Base-by-base conservation (phyloP, 352 stramenopile genomes). In the Phytophthora sp. region DNA sequence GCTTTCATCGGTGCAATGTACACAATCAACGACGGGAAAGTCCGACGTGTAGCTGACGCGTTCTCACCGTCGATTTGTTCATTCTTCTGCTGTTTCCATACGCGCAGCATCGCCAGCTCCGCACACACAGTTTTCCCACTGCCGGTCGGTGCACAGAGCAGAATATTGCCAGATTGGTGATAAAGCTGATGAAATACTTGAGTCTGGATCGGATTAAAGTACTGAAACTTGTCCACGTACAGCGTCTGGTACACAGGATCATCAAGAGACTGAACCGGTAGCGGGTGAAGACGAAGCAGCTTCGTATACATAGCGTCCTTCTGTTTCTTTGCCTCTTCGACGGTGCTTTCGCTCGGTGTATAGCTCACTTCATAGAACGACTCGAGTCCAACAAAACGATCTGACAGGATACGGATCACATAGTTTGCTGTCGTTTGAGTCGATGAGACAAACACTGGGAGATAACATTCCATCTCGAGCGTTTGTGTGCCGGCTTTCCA, bases 1-100 rank as follows among this genome's bases (percentile, higher is more conserved):
- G 97, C 98, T 58, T 99, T 99, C 23, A 99, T 82, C 8, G 98
- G 97, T 13, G 97, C 97, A 45, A 99, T 98, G 73, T 99, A 99
- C 23, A 99, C 96, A 60, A 97, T 98, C 35, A 93, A 39, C 8
- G 79, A 81, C 16, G 67, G 67, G 6, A 24, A 39, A 8, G 45
- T 24, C 33, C 63, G 60, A 5, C 35, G 36, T 31, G n/a, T 70
- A 15, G 13, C 27, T 21, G 12, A 18, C 21, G 56, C 45, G 7
- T 13, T 18, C 35, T 58, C 20, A 31, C 13, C 23, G 6, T 50
- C 57, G 5, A 27, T 11, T 57, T 62, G 24, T 15, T 24, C 1
- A 57, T 24, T 21, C 50, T 46, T 41, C 31, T 69, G 55, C 46
- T 86, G 72, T 38, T 93, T 96, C 77, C 96, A 93, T 73, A 99